phyloP scores from a whole-genome alignment of 2,329 filamentous ascomycete species.

The Lachnellula arida region DNA sequence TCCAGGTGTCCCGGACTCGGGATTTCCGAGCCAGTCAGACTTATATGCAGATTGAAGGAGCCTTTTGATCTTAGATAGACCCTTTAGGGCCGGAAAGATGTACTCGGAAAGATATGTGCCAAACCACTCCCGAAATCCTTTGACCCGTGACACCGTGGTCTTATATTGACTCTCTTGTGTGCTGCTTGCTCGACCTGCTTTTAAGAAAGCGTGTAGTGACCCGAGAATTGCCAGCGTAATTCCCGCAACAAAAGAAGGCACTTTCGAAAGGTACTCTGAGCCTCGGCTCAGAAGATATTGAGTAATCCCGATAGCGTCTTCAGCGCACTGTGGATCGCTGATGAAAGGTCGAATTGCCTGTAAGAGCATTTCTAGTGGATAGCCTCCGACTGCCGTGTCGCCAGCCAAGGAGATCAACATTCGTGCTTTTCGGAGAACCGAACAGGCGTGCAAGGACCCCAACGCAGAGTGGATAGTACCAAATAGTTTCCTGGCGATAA shows the following conservation, averaged over 20 bases:
- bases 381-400: conserved; percentile 65
- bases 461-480: conserved; percentile 77
- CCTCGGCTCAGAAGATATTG: conserved; percentile 77
- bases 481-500: conserved; percentile 71
- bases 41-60: conserved; percentile 66
- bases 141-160: conserved; percentile 69
- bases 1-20: conserved; percentile 66
- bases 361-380: conserved; percentile 86
- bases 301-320: conserved; percentile 82
- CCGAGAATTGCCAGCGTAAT: conserved; percentile 75
- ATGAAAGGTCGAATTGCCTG: conserved; percentile 75
- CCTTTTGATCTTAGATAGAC: conserved; percentile 52
- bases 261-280: conserved; percentile 54
- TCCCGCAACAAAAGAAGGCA: conserved; percentile 74
- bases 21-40: conserved; percentile 64
- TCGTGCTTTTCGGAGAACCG: conserved; percentile 79
- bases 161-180: conserved; percentile 81
- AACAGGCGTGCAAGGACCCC: conserved; percentile 81
- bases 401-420: conserved; percentile 78
- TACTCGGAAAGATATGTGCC: conserved; percentile 62
- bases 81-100: conserved; percentile 36
- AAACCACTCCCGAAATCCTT: conserved; percentile 76
- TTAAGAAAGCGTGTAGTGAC: conserved; percentile 71
- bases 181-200: conserved; percentile 69
- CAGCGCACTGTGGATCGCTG: conserved; percentile 78